Base-by-base conservation (phyloP, 768 basidiomycete species). In the Russula sp. region DNA sequence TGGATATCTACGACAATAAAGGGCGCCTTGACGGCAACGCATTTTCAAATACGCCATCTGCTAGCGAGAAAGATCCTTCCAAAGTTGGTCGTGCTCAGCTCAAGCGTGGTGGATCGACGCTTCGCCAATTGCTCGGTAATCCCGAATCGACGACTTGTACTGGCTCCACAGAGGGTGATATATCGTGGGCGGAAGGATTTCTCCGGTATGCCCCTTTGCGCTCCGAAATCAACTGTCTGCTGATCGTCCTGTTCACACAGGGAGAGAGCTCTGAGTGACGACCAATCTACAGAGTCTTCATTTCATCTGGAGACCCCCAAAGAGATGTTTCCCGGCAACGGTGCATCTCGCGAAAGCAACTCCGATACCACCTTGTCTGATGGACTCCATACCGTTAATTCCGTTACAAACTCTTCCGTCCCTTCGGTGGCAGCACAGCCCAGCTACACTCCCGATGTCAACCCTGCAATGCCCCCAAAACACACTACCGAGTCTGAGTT, bases 141-240 rank as follows among this genome's bases (percentile, higher is more conserved):
- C 79, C 85, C 24, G 73, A 72, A 36, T 46, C 68, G 30, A 40
- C 51, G 16, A 61, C 62, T 32, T 75, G 78, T 61, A 71, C 73
- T n/a, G 78, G 78, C 66, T 75, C 71, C 0, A 66, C 71, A 8
- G 88, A 90, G 72, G 85, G 89, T 8, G 89, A 92, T 68, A 90
- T 92, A 59, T 91, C 89, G 2, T 92, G 90, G 90, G 90, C 90
- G 14, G 90, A 92, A 75, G 81, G 82, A 49, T 86, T 83, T 73
- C 77, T 91, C 59, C 82, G 80, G 90, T 90, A 68, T 28, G 62
- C 24, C 8, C 7, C 13, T 24, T 22, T 22, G 24, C 11, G 14
- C 52, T 28, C 34, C 18, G 20, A 48, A 18, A 28, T 48, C 20
- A 34, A 5, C 24, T 34, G 16, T 49, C 24, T 2, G 36, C 22